These are phyloP conservation scores for Xylaria sp. DNA, from an alignment of 2,329 filamentous ascomycete species.

Conservation along the genomic window DNA sequence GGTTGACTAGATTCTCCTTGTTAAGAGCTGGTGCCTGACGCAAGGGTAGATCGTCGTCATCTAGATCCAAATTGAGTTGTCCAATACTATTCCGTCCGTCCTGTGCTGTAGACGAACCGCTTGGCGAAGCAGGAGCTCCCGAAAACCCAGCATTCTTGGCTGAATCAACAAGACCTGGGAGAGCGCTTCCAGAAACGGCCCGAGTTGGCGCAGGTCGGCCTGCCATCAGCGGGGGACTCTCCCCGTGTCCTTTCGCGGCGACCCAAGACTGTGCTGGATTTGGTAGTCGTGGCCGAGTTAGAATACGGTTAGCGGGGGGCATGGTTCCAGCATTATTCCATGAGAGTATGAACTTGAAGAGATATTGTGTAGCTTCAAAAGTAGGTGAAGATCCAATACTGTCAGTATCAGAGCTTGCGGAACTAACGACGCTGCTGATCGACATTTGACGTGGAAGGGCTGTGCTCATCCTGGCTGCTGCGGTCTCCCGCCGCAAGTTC, in stretches of 20 bases:
- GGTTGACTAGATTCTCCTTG: slow-evolving; percentile 54
- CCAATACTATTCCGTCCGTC: slow-evolving; percentile 41
- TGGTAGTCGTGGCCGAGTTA: slow-evolving; percentile 76
- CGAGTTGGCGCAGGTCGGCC: slow-evolving; percentile 59
- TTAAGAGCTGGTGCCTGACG: slow-evolving; percentile 38
- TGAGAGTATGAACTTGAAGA: slow-evolving; percentile 80
- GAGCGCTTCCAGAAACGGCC: slow-evolving; percentile 59
- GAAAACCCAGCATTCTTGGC: slow-evolving; percentile 62
- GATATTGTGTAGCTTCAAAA: slow-evolving; percentile 67
- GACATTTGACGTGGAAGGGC: slow-evolving; percentile 54
- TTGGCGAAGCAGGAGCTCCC: slow-evolving; percentile 47
- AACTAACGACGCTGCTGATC: slow-evolving; percentile 47
- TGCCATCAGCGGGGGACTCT: slow-evolving; percentile 54
- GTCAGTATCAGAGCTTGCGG: slow-evolving; percentile 61
- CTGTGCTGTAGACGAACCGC: slow-evolving; percentile 38
- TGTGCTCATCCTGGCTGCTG: slow-evolving; percentile 56
- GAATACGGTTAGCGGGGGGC: slow-evolving; percentile 68
- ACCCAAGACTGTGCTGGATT: slow-evolving; percentile 75
- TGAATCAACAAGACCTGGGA: slow-evolving; percentile 60
- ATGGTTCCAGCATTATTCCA: slow-evolving; percentile 67
- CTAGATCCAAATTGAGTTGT: slow-evolving; percentile 41
- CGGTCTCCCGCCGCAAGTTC: slow-evolving; percentile 61
- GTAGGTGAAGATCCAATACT: slow-evolving; percentile 67
- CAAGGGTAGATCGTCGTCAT: slow-evolving; percentile 42
- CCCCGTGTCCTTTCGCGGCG: slow-evolving; percentile 53